Percentiles rank a stretch among this genome's conserved stretches.
Evolutionary conservation across 2,329 filamentous ascomycete species (phyloP).

Genomic region (Colletotrichum australisinense): DNA sequence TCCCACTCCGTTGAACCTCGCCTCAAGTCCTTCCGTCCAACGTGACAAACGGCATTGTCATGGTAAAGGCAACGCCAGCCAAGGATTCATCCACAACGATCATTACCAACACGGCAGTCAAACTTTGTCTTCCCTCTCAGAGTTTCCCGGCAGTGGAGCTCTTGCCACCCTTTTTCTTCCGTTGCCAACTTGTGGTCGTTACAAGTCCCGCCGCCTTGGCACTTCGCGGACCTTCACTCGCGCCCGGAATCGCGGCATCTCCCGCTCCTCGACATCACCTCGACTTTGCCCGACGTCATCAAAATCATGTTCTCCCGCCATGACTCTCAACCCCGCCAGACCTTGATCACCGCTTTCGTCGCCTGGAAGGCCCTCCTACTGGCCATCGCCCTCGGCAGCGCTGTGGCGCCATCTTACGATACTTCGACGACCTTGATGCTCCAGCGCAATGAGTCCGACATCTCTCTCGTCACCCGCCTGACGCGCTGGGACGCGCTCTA

Average conservation of each 20-base stretch:
- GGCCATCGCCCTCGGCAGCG: conserved; percentile 64
- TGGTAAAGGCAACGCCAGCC: neutral
- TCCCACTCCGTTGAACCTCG: neutral
- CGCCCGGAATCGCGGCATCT: conserved; percentile 4
- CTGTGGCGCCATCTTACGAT: conserved; percentile 74
- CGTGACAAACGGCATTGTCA: neutral
- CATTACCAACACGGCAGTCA: neutral
- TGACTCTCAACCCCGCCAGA: conserved; percentile 35
- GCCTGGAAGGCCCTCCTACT: conserved; percentile 77
- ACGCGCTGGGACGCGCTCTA: conserved; percentile 87
- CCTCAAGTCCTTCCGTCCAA: neutral
- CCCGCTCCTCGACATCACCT: neutral
- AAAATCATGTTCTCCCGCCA: conserved; percentile 30
- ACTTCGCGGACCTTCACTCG: neutral
- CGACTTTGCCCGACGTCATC: conserved; percentile 13
- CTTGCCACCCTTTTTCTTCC: neutral
- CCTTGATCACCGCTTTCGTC: conserved; percentile 58
- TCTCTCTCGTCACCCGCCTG: conserved; percentile 65
- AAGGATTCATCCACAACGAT: neutral
- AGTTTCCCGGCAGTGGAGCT: neutral
- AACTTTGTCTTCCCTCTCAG: neutral
- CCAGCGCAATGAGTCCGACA: conserved; percentile 38
- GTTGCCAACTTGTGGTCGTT: neutral
- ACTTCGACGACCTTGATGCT: conserved; percentile 73
- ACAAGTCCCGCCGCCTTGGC: neutral